Base-by-base conservation (phyloP, 352 stramenopile species). In the Phytophthora vignae region DNA sequence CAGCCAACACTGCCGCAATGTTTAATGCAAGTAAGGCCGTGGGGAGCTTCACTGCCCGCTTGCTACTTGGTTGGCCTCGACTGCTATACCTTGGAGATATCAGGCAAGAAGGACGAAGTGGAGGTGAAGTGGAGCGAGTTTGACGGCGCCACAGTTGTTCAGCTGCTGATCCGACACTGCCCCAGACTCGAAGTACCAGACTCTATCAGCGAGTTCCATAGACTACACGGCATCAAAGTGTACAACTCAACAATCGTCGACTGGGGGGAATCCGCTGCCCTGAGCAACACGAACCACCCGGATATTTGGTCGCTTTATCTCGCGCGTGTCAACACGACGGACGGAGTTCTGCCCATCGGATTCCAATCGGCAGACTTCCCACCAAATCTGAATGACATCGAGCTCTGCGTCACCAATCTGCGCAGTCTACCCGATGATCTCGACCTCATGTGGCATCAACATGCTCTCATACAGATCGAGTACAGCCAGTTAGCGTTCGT, bases 381-480 rank as follows among this genome's bases (percentile, higher is more conserved):
- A 0, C 21, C 40, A 7, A 53, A 55, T 8, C 49, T 87, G 1
- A 50, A 55, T 9, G 76, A 84, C 52, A 49, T 87, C 22, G 69
- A 82, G 56, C 54, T 88, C 44, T 73, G 61, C 2, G 59, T 69
- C 9, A n/a, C 77, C 2, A 87, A 84, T 31, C 61, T 83, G 5
- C 56, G 44, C 0, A 14, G 4, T 7, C 22, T 87, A 6, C 71
- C 79, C 4, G 55, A 70, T 12, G 54, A 79, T 60, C 36, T 85
- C 3, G 50, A 77, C 33, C 19, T 54, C 27, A 72, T 66, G 25
- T 88, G 78, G 72, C 64, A 70, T 3, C 11, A 25, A 3, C 44
- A 46, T 8, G 25, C 57, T 31, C 11, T 59, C 9, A 67, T 79
- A 3, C 49, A 73, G 15, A 36, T 81, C 4, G 77, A 83, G 12